Base-by-base conservation (phyloP, 2,329 filamentous ascomycete species). In the Teratosphaeria viscida region DNA sequence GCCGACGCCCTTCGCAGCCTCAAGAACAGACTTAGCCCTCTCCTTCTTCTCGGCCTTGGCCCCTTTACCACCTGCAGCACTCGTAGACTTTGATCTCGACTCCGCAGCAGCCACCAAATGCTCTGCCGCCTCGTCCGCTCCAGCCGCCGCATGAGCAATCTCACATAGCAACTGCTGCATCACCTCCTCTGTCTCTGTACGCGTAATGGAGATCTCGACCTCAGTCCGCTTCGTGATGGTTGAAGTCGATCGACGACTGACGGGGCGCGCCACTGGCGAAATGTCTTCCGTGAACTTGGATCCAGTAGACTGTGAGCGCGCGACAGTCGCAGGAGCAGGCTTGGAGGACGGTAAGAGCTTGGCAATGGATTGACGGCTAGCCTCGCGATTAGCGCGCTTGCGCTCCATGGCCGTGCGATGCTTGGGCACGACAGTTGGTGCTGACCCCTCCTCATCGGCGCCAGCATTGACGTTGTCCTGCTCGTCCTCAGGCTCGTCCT, bases 1-100 rank as follows among this genome's bases (percentile, higher is more conserved):
- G 2, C 63, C 62, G n/a, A 63, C 52, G 49, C 52, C 62, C 56
- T 62, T 64, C n/a, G 61, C 49, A 52, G 59, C 59, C n/a, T 61
- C 58, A 34, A 62, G 60, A 54, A 60, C 55, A 26, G 29, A 43
- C 43, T 49, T 49, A 49, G 16, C 19, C 27, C 23, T 57, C 55
- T 56, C 59, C 34, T 19, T 56, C 56, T 43, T 61, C 59, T 59
- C 52, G 37, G 39, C 52, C 53, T 37, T 55, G 8, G 10, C 3
- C 11, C n/a, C 12, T 14, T 16, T 55, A 10, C 43, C 52, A 19
- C 12, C n/a, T 1, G 27, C 35, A 19, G 14, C 27, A 23, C 19
- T 43, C 56, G 8, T 47, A 35, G 47, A 52, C 34, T 52, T 62
- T 54, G 47, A 11, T 57, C 14, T 58, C 55, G 32, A 23, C 19